Conservation (phyloP, 1,284 basidiomycete species). For the Erythrobasidium hasegawianum region DNA sequence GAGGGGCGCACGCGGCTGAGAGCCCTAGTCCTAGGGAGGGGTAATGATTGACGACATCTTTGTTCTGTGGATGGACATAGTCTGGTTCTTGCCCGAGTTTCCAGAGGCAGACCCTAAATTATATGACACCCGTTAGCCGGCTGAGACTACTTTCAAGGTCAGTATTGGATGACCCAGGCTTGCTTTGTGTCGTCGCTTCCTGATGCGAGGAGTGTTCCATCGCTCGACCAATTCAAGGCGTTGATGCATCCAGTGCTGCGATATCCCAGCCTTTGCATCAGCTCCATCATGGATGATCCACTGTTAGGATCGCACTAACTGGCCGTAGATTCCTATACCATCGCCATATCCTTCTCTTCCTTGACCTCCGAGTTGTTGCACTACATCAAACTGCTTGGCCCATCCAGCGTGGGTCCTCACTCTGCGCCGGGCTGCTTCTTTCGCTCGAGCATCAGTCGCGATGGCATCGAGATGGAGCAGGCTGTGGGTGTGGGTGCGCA, state of each 20-base stretch:
- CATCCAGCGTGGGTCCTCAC: neutral
- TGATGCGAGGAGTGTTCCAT: constrained; percentile 34
- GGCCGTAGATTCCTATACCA: constrained; percentile 23
- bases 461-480: no score
- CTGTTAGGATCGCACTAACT: constrained; percentile 18
- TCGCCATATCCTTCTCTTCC: constrained; percentile 24
- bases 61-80: neutral
- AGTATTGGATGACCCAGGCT: no score
- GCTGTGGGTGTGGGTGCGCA: no score
- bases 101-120: constrained; percentile 44
- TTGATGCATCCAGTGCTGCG: constrained; percentile 39
- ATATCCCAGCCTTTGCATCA: no score
- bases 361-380: constrained; percentile 1
- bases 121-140: constrained; percentile 36
- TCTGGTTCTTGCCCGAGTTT: constrained; percentile 34
- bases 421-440: no score
- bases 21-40: constrained; percentile 34
- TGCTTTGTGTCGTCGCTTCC: constrained; percentile 42
- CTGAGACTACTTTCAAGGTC: no score
- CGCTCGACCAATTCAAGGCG: constrained; percentile 38
- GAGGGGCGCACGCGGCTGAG: constrained; percentile 4
- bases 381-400: constrained; percentile 24
- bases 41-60: constrained; percentile 21
- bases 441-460: no score
- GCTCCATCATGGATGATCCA: neutral